phyloP scores from a whole-genome alignment of 345 rosid species.

The Eutrema japonicum region DNA sequence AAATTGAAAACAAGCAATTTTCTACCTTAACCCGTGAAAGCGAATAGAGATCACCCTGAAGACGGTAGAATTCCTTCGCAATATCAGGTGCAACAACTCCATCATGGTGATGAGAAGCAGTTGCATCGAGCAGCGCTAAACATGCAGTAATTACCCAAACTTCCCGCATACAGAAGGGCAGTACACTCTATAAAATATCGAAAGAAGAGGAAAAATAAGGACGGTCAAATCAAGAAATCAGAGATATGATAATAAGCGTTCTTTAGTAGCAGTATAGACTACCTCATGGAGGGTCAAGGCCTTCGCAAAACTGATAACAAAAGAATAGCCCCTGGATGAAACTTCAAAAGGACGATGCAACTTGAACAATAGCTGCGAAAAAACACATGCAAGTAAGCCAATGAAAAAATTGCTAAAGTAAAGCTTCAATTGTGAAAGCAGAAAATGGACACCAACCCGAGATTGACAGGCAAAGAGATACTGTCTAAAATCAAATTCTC shows the following conservation, averaged over 20 bases:
- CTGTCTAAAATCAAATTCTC: slow-evolving; percentile 94
- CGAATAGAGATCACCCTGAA: slow-evolving; percentile 95
- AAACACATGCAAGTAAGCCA: slow-evolving; percentile 24
- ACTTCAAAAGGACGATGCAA: slow-evolving; percentile 92
- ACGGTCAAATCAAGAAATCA: slow-evolving; percentile 37
- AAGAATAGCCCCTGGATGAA: slow-evolving; percentile 88
- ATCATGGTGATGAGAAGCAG: slow-evolving; percentile 68
- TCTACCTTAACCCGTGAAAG: slow-evolving; percentile 87
- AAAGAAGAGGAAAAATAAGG: slow-evolving; percentile 25
- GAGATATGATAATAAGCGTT: slow-evolving; percentile 15
- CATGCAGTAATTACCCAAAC: slow-evolving; percentile 96
- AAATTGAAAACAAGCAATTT: slow-evolving; percentile 23
- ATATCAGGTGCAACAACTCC: slow-evolving; percentile 71
- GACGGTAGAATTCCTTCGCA: slow-evolving; percentile 90
- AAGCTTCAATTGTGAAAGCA: slow-evolving; percentile 32
- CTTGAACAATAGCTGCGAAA: slow-evolving; percentile 82
- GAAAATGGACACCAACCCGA: slow-evolving; percentile 57
- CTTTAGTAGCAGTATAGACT: slow-evolving; percentile 32
- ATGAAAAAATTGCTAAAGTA: slow-evolving; percentile 15
- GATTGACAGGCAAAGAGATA: slow-evolving; percentile 94
- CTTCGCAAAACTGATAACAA: slow-evolving; percentile 81
- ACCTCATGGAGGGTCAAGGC: slow-evolving; percentile 80
- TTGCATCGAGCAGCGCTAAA: slow-evolving; percentile 70
- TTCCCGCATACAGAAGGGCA: slow-evolving; percentile 88
- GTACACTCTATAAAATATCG: slow-evolving; percentile 50